Conservation (phyloP, 2,329 filamentous ascomycete genomes). For the Penicillium sp. region DNA sequence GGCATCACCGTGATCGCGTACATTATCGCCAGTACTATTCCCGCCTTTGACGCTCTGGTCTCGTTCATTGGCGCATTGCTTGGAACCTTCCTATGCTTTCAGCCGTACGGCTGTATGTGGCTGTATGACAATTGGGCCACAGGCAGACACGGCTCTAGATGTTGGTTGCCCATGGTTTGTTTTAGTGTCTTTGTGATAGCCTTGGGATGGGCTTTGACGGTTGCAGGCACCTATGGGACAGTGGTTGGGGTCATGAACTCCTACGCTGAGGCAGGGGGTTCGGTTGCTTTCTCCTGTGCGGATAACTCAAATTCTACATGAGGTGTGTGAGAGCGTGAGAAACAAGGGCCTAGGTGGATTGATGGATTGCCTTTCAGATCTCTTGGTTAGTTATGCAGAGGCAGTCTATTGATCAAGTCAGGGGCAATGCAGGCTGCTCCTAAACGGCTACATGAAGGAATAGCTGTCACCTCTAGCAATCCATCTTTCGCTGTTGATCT, state of each 20-base stretch:
- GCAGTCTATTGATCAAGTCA: too few relatives aligned
- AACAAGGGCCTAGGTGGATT: too few relatives aligned
- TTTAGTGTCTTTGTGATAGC: background rate
- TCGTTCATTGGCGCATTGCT: slow-evolving; percentile 22
- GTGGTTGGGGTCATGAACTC: background rate
- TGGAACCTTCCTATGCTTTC: slow-evolving; percentile 19
- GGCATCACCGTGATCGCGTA: slow-evolving; percentile 17
- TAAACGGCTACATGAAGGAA: too few relatives aligned
- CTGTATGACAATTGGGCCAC: slow-evolving; percentile 34
- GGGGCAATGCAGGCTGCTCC: too few relatives aligned
- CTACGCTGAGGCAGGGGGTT: background rate
- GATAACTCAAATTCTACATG: slow-evolving; percentile 4
- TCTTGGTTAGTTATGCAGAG: too few relatives aligned
- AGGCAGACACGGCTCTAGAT: background rate
- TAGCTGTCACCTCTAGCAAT: too few relatives aligned
- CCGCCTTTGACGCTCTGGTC: slow-evolving; percentile 19
- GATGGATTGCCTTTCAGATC: background rate
- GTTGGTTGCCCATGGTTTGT: background rate
- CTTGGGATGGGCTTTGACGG: background rate
- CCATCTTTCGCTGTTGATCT: too few relatives aligned
- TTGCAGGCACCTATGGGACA: slow-evolving; percentile 1
- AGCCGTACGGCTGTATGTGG: slow-evolving; percentile 24
- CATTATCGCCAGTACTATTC: slow-evolving; percentile 23
- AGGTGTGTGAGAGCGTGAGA: background rate
- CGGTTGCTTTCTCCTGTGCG: background rate